Base-by-base conservation (phyloP, 2,329 filamentous ascomycete species). In the Phyllosticta citribraziliensis region DNA sequence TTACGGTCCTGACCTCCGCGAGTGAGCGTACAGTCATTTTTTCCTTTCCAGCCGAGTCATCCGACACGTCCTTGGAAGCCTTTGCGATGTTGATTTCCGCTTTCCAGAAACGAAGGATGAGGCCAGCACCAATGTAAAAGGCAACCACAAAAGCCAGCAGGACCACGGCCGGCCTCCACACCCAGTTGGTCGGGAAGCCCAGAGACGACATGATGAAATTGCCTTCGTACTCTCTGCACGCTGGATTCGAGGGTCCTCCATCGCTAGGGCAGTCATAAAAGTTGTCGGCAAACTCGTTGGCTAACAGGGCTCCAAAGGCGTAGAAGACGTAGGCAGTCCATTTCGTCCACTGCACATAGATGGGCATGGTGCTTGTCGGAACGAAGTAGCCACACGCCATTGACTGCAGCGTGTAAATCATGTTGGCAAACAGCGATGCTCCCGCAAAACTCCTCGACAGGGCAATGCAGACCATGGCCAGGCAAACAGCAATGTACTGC, bases 331-430 rank as follows among this genome's bases (percentile, higher is more conserved):
- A 87, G 1, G 83, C 81, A 24, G 80, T 79, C 77, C 84, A 88
- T 69, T 90, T 91, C 1, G 88, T 75, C 88, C 88, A 92, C 60
- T 88, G 80, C n/a, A 90, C 83, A 66, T 91, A 92, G 1, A 91
- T 78, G 0, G 88, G 87, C 3, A 92, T 88, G 5, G 85, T 84
- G 58, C 88, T 84, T 11, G 80, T 79, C 70, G 91, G 88, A 14
- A 91, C 84, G 65, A 92, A 91, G 71, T 87, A 91, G 1, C 88
- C 88, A 64, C 88, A 90, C 0, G 85, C 85, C 76, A 91, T 84
- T 1, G 82, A 87, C 68, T 92, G 88, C 20, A 91, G 65, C 0
- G 88, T 92, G 66, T 86, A 91, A 0, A 80, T 82, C 55, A 91
- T 73, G 66, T 92, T 92, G 10, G 84, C 87, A 55, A 90, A 84